A percentile compares a stretch with the other conserved stretches of the same genome.
Conservation (phyloP, 768 basidiomycete genomes). For the Strobilomyces echinocephalus region DNA sequence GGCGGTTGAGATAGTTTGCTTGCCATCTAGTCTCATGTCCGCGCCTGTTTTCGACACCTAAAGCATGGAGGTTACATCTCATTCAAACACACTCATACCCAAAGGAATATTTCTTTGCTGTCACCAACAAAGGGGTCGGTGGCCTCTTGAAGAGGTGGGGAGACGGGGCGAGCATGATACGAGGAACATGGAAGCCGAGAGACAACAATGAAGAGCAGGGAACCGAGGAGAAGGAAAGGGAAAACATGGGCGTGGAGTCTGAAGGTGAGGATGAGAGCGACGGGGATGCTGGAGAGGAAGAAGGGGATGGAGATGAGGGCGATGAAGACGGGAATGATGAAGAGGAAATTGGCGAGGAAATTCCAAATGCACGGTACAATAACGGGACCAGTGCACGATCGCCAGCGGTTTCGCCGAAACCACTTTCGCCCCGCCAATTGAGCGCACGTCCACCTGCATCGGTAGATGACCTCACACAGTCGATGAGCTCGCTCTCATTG, state of each 20-base stretch:
- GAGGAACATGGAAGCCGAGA: slow-evolving; percentile 64
- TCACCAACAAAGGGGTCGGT: slow-evolving; percentile 88
- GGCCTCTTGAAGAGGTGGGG: slow-evolving; percentile 77
- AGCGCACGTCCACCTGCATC: slow-evolving; percentile 11
- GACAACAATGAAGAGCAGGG: slow-evolving; percentile 22
- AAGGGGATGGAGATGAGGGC: slow-evolving; percentile 7
- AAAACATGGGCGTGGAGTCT: slow-evolving; percentile 24
- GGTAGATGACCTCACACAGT: slow-evolving; percentile 47
- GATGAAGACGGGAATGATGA: slow-evolving; percentile 15
- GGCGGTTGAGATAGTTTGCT: slow-evolving; percentile 54
- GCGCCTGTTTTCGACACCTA: slow-evolving; percentile 65
- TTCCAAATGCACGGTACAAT: slow-evolving; percentile 23
- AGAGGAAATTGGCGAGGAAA: slow-evolving; percentile 22
- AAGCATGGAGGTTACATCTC: slow-evolving; percentile 73
- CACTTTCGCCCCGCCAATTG: slow-evolving; percentile 21
- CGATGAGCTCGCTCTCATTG: slow-evolving; percentile 47
- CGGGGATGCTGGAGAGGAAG: slow-evolving; percentile 14
- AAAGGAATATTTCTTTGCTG: slow-evolving; percentile 86
- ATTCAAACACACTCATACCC: slow-evolving; percentile 80
- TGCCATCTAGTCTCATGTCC: slow-evolving; percentile 65
- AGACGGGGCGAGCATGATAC: slow-evolving; percentile 75
- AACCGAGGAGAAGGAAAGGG: slow-evolving; percentile 10
- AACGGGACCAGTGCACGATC: slow-evolving; percentile 15
- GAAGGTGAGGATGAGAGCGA: slow-evolving; percentile 10
- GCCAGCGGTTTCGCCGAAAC: slow-evolving; percentile 17